A percentile compares a stretch with the other conserved stretches of the same genome.
Evolutionary conservation across 306 rosid species (phyloP).

Genomic region (Cicer pinnatifidum): DNA sequence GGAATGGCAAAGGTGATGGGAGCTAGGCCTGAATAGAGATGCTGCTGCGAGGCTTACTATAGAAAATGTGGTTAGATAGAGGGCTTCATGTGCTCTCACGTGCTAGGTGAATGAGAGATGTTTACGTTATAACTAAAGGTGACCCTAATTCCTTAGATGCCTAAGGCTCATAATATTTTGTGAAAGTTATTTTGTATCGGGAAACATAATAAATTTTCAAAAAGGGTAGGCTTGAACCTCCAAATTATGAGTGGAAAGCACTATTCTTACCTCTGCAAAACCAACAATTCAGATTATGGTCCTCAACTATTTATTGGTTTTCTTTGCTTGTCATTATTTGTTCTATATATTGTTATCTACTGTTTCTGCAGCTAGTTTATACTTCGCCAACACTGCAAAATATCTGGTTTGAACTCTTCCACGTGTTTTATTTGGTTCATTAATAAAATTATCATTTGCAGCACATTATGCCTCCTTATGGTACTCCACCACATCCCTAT

Average conservation of each 20-base stretch:
- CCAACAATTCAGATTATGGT: constrained; percentile 25
- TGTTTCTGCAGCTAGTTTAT: constrained; percentile 12
- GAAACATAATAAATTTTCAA: background rate
- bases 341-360: constrained; percentile 37
- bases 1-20: no score
- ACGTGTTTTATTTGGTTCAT: constrained; percentile 30
- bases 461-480: constrained; percentile 99
- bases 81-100: background rate
- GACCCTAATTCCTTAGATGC: constrained; percentile 7
- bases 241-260: background rate
- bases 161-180: constrained; percentile 29
- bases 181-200: background rate
- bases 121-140: constrained; percentile 21
- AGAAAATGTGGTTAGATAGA: background rate
- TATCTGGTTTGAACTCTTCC: constrained; percentile 34
- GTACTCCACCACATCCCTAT: constrained; percentile 96
- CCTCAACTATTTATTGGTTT: constrained; percentile 9
- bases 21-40: no score
- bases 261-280: constrained; percentile 19
- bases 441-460: constrained; percentile 54
- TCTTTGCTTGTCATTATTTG: constrained; percentile 27
- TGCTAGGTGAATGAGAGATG: background rate
- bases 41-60: no score
- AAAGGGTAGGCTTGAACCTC: constrained; percentile 9
- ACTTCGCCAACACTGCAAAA: constrained; percentile 3